These are phyloP conservation scores for Cyclotella cryptica DNA, from an alignment of 108 stramenopile species.

Conservation along the genomic window DNA sequence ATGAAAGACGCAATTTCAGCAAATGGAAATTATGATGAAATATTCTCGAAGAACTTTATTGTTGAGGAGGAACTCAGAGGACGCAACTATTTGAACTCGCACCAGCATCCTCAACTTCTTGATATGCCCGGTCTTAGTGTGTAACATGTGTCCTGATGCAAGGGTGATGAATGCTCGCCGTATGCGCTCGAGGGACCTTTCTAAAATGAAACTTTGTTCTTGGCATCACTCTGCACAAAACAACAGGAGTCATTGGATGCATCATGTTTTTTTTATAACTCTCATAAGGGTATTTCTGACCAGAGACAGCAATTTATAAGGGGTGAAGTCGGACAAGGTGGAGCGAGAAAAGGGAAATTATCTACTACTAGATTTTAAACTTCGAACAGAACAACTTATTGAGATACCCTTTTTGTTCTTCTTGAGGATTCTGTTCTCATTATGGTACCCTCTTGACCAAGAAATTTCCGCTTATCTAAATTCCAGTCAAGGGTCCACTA, in stretches of 20 bases:
- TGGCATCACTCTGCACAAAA: no score
- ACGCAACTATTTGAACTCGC: conserved; percentile 14
- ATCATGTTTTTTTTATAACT: no score
- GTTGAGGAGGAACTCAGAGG: background rate
- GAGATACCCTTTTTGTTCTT: conserved; percentile 24
- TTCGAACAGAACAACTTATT: background rate
- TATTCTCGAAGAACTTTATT: background rate
- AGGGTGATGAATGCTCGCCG: no score
- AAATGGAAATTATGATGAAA: conserved; percentile 17
- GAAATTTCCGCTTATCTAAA: conserved; percentile 43
- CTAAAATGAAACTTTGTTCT: no score
- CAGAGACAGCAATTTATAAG: no score
- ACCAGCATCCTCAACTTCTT: conserved; percentile 3
- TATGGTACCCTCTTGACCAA: conserved; percentile 12
- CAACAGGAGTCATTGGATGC: no score
- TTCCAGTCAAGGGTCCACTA: conserved; percentile 83
- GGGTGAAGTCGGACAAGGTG: background rate
- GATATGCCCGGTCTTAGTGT: conserved; percentile 1
- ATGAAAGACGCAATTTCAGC: conserved; percentile 10
- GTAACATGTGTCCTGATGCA: background rate
- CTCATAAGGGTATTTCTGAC: no score
- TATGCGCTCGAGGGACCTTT: no score
- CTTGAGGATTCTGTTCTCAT: background rate
- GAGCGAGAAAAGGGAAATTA: background rate
- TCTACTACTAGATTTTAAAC: background rate